Evolutionary conservation across 108 stramenopile species (phyloP).

Genomic region (Aurantiochytrium sp.): DNA sequence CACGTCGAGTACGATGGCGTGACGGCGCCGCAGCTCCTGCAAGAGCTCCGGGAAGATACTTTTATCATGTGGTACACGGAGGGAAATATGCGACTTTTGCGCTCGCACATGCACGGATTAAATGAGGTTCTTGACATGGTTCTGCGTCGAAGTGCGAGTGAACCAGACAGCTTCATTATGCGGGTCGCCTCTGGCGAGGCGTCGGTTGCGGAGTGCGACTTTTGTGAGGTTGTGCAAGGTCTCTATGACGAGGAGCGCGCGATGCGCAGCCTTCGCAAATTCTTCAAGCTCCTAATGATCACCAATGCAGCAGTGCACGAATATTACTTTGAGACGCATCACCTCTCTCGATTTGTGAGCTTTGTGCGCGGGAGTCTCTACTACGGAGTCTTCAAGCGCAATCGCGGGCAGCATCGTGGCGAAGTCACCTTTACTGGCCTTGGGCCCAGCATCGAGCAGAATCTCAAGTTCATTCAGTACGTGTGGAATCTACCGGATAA

Average conservation of each 20-base stretch:
- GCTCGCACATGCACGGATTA: neutral
- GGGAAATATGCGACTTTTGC: neutral
- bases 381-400: neutral
- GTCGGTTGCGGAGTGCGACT: neutral
- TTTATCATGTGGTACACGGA: neutral
- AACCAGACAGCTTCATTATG: neutral
- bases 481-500: constrained; percentile 8
- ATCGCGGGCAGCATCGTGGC: neutral
- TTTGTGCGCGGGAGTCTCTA: neutral
- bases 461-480: neutral
- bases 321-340: neutral
- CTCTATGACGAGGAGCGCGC: neutral
- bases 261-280: neutral
- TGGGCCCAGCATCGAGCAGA: neutral
- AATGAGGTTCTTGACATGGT: neutral
- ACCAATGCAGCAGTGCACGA: neutral
- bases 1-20: neutral
- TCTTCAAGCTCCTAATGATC: neutral
- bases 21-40: neutral
- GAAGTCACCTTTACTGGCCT: neutral
- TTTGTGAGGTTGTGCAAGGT: neutral
- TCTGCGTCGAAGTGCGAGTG: neutral
- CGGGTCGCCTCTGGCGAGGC: neutral
- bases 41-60: neutral
- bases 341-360: neutral